Percentiles rank a stretch among this genome's conserved stretches.
Evolutionary conservation across 768 basidiomycete species (phyloP).

Genomic region (Dacryopinax spathularia): DNA sequence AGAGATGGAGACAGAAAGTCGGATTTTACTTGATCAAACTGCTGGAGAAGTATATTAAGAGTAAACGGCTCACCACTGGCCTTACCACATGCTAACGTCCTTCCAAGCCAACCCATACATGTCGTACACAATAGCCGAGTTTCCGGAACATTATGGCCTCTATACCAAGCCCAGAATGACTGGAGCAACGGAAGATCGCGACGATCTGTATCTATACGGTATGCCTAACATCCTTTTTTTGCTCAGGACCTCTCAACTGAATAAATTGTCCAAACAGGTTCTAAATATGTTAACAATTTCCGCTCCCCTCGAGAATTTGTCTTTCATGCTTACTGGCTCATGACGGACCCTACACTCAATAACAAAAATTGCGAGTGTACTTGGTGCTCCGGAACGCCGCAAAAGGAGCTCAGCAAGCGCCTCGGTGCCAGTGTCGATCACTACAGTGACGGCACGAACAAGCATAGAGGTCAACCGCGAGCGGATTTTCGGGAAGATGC

Average conservation of each 20-base stretch:
- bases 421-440: neutral
- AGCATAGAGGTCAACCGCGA: neutral
- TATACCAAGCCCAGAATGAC: neutral
- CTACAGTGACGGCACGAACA: neutral
- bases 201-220: neutral
- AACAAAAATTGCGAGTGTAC: neutral
- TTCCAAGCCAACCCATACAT: neutral
- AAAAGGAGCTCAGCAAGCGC: neutral
- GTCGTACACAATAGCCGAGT: neutral
- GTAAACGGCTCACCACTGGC: no score
- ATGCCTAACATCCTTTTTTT: neutral
- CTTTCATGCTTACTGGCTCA: neutral
- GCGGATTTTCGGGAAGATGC: neutral
- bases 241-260: neutral
- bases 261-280: neutral
- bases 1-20: neutral
- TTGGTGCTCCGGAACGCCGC: neutral
- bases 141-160: neutral
- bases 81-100: no score
- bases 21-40: neutral
- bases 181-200: neutral
- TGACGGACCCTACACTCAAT: neutral
- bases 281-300: neutral
- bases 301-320: neutral
- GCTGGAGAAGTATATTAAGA: neutral